Base-by-base conservation (phyloP, 441 rosid species). In the Omphalea diandra region DNA sequence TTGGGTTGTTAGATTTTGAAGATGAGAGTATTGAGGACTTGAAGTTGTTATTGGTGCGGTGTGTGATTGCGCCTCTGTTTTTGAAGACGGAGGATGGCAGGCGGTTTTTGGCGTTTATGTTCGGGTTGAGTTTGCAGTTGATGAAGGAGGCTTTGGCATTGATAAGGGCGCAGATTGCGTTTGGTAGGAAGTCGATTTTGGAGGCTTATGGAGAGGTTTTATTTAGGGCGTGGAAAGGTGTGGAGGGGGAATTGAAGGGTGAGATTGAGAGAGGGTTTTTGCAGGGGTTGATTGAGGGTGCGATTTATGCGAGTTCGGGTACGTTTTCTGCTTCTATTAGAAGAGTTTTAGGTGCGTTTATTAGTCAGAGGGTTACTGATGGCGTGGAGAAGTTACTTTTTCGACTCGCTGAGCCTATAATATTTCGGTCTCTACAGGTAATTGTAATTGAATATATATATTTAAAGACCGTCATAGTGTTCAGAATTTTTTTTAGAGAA, bases 331-430 rank as follows among this genome's bases (percentile, higher is more conserved):
- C 91, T 36, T 89, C 96, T 22, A 72, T 90, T 66, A 86, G 99
- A 82, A 86, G 89, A 82, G 84, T 93, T 79, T 81, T 95, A 68
- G 97, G 94, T 9, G 94, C 87, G 17, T 89, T 93, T 80, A 77
- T 93, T 26, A 80, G 69, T 58, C 97, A 89, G 77, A 83, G 97
- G 63, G 82, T 93, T 14, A 80, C 81, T 71, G 86, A 82, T 31
- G 98, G 96, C 4, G 97, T 90, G 53, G 99, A 90, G 80, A 93
- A 93, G 78, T 76, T 95, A 54, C 89, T 93, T 41, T 95, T 95
- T 70, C 67, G 83, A 67, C 88, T 95, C 15, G 81, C 96, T 4
- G 95, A 95, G 85, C 99, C 98, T 24, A 83, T 95, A 65, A 83
- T 95, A 36, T 93, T 95, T 76, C 90, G 97, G 36, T 95, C 97